A percentile compares a stretch with the other conserved stretches of the same genome.
These are phyloP conservation scores for Aspergillus saccharolyticus DNA, from an alignment of 495 filamentous ascomycete genomes.

Conservation along the genomic window DNA sequence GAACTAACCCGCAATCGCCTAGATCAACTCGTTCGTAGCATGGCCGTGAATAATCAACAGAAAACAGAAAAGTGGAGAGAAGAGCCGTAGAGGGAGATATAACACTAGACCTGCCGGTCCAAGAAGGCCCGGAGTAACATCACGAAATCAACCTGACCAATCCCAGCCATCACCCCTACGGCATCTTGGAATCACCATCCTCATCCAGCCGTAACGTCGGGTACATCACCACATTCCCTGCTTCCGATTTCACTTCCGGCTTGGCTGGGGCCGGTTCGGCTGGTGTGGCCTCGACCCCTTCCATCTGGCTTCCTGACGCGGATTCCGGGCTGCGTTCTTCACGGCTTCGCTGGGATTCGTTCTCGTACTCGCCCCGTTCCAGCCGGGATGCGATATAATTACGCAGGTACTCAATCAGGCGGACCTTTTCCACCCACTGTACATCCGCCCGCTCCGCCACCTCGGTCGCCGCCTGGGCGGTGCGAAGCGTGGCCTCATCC, in stretches of 20 bases:
- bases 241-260: constrained; percentile 21
- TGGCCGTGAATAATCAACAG: constrained; percentile 6
- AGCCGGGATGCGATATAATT: constrained; percentile 62
- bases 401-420: constrained; percentile 70
- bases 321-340: constrained; percentile 18
- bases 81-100: background rate
- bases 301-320: constrained; percentile 34
- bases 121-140: constrained; percentile 12
- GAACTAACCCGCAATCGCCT: background rate
- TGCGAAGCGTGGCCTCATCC: constrained; percentile 39
- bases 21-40: background rate
- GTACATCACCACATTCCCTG: constrained; percentile 36
- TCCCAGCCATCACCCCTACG: constrained; percentile 14
- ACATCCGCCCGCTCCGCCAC: constrained; percentile 56
- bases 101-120: background rate
- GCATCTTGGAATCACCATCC: constrained; percentile 40
- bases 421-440: constrained; percentile 78
- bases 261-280: constrained; percentile 9
- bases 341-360: constrained; percentile 23
- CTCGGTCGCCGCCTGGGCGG: constrained; percentile 42
- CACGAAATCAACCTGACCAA: background rate
- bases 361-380: constrained; percentile 57
- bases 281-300: constrained; percentile 31
- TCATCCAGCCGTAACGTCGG: constrained; percentile 45
- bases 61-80: constrained; percentile 14